These are phyloP conservation scores for Amesomyces nigricolor DNA, from an alignment of 2,329 filamentous ascomycete genomes.

Conservation along the genomic window DNA sequence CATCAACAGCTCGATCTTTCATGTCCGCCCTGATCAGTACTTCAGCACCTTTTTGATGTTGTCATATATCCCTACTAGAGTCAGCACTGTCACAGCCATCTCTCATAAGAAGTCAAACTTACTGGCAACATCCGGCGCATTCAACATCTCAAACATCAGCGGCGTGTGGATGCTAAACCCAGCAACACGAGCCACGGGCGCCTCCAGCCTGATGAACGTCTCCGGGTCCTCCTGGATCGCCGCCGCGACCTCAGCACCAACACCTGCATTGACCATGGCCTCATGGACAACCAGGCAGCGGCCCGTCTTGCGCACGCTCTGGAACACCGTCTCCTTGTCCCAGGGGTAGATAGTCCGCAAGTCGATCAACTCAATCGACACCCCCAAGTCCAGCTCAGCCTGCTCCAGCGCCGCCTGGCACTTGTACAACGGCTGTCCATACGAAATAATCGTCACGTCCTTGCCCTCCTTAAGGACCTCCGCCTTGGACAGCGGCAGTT, in stretches of 20 bases:
- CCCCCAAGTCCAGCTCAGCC: slow-evolving; percentile 68
- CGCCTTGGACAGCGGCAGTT: slow-evolving; percentile 79
- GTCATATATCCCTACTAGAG: slow-evolving; percentile 59
- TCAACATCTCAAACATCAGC: slow-evolving; percentile 71
- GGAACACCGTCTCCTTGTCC: slow-evolving; percentile 74
- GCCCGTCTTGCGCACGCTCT: slow-evolving; percentile 83
- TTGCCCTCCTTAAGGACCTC: slow-evolving; percentile 76
- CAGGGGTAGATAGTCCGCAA: slow-evolving; percentile 85
- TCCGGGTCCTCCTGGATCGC: slow-evolving; percentile 72
- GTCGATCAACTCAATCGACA: slow-evolving; percentile 80
- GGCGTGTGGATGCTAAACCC: slow-evolving; percentile 87
- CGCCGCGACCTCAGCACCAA: slow-evolving; percentile 84
- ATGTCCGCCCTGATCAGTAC: slow-evolving; percentile 42
- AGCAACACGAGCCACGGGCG: slow-evolving; percentile 76
- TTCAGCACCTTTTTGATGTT: slow-evolving; percentile 61
- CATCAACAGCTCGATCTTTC: neutral
- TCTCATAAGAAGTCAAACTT: slow-evolving; percentile 40
- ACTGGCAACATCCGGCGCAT: slow-evolving; percentile 83
- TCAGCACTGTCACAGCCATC: slow-evolving; percentile 26
- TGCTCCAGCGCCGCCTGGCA: slow-evolving; percentile 72
- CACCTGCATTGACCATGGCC: slow-evolving; percentile 82
- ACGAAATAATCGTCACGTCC: slow-evolving; percentile 79
- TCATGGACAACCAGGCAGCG: slow-evolving; percentile 86
- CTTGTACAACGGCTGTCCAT: slow-evolving; percentile 83
- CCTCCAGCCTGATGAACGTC: slow-evolving; percentile 78